Evolutionary conservation across 768 basidiomycete genomes (phyloP).

Genomic region (Boletus fagicola): DNA sequence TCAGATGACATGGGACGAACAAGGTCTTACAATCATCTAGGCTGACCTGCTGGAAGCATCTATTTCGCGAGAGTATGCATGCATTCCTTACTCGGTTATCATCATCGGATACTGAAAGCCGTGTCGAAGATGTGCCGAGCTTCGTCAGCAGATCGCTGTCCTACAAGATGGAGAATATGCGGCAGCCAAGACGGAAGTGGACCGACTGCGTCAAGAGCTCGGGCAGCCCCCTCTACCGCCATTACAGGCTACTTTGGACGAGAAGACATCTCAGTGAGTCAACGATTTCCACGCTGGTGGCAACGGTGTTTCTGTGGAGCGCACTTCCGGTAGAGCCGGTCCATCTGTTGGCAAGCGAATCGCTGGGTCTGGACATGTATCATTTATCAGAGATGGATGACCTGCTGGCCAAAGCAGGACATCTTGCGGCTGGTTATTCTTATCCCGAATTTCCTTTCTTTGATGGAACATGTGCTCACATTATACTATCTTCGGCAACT

Average conservation of each 20-base stretch:
- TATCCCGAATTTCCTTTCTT: background rate
- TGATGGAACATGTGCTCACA: conserved; percentile 18
- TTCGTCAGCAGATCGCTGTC: conserved; percentile 60
- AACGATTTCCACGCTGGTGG: conserved; percentile 14
- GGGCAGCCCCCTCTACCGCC: conserved; percentile 73
- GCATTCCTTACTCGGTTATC: conserved; percentile 3
- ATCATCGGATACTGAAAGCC: conserved; percentile 8
- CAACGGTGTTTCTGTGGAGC: conserved; percentile 3
- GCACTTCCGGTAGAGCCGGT: background rate
- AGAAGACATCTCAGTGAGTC: conserved; percentile 55
- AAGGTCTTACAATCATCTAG: conserved; percentile 29
- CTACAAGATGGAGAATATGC: conserved; percentile 79
- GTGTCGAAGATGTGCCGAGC: conserved; percentile 55
- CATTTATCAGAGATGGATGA: background rate
- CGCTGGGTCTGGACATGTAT: conserved; percentile 1
- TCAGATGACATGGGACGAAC: conserved; percentile 5
- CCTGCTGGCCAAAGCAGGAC: background rate
- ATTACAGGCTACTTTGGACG: conserved; percentile 71
- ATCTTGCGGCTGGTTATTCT: background rate
- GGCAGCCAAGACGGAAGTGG: conserved; percentile 71
- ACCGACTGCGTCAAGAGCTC: conserved; percentile 69
- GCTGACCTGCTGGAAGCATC: conserved; percentile 68
- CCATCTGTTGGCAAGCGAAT: background rate
- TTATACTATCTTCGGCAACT: conserved; percentile 7
- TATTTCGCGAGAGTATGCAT: conserved; percentile 64